Evolutionary conservation across 2,329 filamentous ascomycete species (phyloP).

Genomic region (Ambrosiella xylebori): DNA sequence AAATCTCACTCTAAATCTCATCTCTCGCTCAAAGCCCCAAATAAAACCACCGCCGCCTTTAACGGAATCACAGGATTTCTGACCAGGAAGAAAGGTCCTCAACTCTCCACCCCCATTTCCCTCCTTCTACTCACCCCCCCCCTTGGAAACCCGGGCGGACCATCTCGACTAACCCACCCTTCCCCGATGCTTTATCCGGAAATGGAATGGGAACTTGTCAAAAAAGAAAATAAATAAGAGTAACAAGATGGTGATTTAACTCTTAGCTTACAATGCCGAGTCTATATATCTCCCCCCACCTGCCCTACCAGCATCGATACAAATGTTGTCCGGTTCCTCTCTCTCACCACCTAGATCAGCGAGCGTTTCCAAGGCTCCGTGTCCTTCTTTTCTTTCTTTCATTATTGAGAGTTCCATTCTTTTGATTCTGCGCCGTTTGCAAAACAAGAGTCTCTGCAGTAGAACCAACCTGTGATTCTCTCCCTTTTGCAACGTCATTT

Average conservation of each 20-base stretch:
- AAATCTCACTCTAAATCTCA: no score
- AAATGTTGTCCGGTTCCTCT: not conserved
- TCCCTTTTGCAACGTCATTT: not conserved
- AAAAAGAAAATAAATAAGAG: not conserved
- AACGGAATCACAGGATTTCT: no score
- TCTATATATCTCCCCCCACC: no score
- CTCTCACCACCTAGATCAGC: not conserved
- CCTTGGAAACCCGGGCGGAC: not conserved
- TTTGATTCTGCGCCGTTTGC: not conserved
- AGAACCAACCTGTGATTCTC: not conserved
- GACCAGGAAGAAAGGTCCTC: no score
- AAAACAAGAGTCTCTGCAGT: not conserved
- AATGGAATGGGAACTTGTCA: not conserved
- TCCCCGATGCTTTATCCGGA: not conserved
- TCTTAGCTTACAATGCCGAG: not conserved
- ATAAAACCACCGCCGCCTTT: no score
- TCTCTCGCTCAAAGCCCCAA: no score
- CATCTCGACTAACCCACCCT: not conserved
- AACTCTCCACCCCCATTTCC: not conserved
- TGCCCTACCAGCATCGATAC: not conserved
- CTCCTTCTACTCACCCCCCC: not conserved
- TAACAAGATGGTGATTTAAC: not conserved
- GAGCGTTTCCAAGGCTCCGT: not conserved
- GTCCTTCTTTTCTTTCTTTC: not conserved
- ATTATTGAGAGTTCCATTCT: not conserved